phyloP scores from a whole-genome alignment of 345 rosid genomes.

The Psidium friedrichsthalianum region DNA sequence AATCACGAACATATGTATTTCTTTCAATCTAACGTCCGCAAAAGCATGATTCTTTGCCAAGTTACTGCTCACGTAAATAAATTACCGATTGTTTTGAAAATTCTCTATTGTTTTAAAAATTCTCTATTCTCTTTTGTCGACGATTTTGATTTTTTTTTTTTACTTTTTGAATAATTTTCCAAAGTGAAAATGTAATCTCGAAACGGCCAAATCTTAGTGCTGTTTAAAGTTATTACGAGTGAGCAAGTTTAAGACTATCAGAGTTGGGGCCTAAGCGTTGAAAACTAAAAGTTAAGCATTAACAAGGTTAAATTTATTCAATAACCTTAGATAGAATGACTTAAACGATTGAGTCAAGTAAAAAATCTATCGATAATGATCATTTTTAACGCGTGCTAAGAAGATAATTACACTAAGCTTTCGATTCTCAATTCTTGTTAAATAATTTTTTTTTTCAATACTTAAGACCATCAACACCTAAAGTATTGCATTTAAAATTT shows the following conservation, averaged over 20 bases:
- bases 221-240: neutral
- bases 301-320: neutral
- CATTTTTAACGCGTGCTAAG: neutral
- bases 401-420: fast-evolving
- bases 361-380: neutral
- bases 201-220: too few species aligned
- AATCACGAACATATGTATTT: neutral
- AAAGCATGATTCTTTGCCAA: neutral
- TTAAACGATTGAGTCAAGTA: neutral
- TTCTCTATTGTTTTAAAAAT: neutral
- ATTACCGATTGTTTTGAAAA: fast-evolving
- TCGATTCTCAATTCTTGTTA: neutral
- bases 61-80: fast-evolving
- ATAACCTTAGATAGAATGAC: neutral
- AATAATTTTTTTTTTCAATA: neutral
- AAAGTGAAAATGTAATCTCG: neutral
- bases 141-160: neutral
- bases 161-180: too few species aligned
- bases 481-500: neutral
- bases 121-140: neutral
- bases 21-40: fast-evolving
- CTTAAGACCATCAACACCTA: neutral
- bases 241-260: neutral
- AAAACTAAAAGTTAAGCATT: neutral
- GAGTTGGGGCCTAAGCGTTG: fast-evolving